Conservation (phyloP, 2,329 filamentous ascomycete genomes). For the Alternaria gansuensis region DNA sequence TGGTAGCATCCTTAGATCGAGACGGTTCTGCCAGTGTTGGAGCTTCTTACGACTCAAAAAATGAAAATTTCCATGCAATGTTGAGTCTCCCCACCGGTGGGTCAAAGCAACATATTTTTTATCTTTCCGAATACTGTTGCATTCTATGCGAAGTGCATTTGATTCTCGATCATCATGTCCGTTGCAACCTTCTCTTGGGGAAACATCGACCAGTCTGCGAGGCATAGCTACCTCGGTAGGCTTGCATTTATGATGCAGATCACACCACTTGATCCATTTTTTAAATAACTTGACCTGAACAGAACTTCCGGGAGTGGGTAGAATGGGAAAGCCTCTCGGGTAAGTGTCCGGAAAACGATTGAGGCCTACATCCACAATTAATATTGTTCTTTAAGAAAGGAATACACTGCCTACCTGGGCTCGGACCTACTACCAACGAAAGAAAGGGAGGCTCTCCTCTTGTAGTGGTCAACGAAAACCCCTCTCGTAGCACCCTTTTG, state of each 20-base stretch:
- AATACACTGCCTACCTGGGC: neutral
- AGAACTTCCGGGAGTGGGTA: neutral
- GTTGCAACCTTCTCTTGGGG: neutral
- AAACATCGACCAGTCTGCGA: neutral
- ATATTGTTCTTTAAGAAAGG: neutral
- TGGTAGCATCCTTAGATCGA: neutral
- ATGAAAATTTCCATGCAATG: neutral
- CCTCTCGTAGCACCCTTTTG: neutral
- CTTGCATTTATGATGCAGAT: neutral
- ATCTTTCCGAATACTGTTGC: neutral
- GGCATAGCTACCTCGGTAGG: neutral
- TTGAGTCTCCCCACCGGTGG: neutral
- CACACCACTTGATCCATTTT: neutral
- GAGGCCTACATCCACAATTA: neutral
- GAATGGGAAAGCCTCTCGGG: neutral
- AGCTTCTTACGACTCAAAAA: neutral
- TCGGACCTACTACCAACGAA: neutral
- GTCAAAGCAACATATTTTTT: neutral
- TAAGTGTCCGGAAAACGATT: neutral
- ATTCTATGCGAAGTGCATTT: neutral
- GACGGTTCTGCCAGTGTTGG: neutral
- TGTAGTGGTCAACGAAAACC: neutral
- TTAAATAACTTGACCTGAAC: neutral
- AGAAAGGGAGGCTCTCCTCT: neutral
- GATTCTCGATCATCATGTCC: neutral